These are phyloP conservation scores for Bocquillonia castaneifolia DNA, from an alignment of 441 rosid species.

Conservation along the genomic window DNA sequence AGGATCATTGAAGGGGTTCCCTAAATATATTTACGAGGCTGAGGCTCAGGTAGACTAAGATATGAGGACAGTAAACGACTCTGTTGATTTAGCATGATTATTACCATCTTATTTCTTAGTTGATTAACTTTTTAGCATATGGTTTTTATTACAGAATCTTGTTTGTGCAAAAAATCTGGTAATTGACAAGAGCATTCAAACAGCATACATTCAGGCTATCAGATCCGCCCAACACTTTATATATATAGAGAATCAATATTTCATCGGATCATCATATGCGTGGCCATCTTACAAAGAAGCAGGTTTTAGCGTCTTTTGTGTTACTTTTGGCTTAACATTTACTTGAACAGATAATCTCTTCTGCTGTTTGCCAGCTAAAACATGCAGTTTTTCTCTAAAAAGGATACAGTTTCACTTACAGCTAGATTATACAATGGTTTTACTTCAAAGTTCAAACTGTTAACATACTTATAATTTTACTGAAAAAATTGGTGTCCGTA, in stretches of 20 bases:
- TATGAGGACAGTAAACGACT: neutral
- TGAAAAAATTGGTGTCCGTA: neutral
- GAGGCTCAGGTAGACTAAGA: slow-evolving; percentile 42
- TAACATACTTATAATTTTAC: neutral
- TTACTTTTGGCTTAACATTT: slow-evolving; percentile 1
- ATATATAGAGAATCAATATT: slow-evolving; percentile 86
- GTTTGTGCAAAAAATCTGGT: slow-evolving; percentile 79
- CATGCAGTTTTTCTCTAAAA: neutral
- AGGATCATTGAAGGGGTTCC: slow-evolving; percentile 84
- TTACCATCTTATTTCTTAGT: neutral
- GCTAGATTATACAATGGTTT: neutral
- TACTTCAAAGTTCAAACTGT: neutral
- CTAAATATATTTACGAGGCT: slow-evolving; percentile 50
- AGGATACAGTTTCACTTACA: neutral
- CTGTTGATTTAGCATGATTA: neutral
- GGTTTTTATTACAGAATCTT: slow-evolving; percentile 54
- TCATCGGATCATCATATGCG: slow-evolving; percentile 75
- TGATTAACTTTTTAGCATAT: neutral
- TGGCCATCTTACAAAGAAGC: slow-evolving; percentile 75
- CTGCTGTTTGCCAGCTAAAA: slow-evolving; percentile 2
- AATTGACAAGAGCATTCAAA: slow-evolving; percentile 81
- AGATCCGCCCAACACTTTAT: slow-evolving; percentile 79
- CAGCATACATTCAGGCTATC: slow-evolving; percentile 80
- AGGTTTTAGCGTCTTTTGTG: slow-evolving; percentile 40
- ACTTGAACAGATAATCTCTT: neutral